A percentile compares a stretch with the other conserved stretches of the same genome.
Evolutionary conservation across 1,139 yeast genomes (phyloP).

Genomic region (Suhomyces chickasaworum): DNA sequence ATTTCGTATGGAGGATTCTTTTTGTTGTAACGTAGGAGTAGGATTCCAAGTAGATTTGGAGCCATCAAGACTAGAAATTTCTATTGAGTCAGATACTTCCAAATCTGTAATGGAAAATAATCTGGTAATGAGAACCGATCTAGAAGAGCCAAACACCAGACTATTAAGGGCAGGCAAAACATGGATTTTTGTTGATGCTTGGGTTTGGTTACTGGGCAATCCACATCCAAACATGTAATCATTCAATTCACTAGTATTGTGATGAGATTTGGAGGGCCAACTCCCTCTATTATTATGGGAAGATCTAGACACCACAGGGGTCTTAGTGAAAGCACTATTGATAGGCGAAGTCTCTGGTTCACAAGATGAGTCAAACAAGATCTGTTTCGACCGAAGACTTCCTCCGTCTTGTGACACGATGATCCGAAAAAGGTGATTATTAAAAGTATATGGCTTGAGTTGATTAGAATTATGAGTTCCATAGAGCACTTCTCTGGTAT

Average conservation of each 20-base stretch:
- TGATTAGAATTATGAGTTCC: constrained; percentile 40
- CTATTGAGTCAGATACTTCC: constrained; percentile 15
- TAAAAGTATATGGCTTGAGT: constrained; percentile 34
- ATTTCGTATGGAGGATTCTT: constrained; percentile 12
- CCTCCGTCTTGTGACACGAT: constrained; percentile 58
- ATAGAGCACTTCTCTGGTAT: constrained; percentile 45
- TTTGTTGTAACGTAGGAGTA: constrained; percentile 33
- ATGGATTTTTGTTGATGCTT: constrained; percentile 50
- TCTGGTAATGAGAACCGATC: constrained; percentile 48
- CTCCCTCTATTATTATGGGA: constrained; percentile 16
- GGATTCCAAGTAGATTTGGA: constrained; percentile 32
- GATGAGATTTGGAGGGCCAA: constrained; percentile 34
- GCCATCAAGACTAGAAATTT: constrained; percentile 2
- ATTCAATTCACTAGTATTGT: constrained; percentile 46
- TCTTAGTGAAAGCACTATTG: constrained; percentile 10
- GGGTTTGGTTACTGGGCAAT: constrained; percentile 51
- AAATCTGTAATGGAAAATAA: constrained; percentile 45
- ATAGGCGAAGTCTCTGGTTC: constrained; percentile 16
- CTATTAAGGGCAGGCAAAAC: constrained; percentile 44
- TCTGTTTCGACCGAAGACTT: constrained; percentile 48
- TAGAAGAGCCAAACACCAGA: constrained; percentile 29
- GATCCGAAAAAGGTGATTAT: constrained; percentile 42
- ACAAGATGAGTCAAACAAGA: constrained; percentile 47
- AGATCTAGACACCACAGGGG: constrained; percentile 2
- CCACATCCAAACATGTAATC: constrained; percentile 63